Evolutionary conservation across 768 basidiomycete genomes (phyloP).

Genomic region (Tulasnella sp.): DNA sequence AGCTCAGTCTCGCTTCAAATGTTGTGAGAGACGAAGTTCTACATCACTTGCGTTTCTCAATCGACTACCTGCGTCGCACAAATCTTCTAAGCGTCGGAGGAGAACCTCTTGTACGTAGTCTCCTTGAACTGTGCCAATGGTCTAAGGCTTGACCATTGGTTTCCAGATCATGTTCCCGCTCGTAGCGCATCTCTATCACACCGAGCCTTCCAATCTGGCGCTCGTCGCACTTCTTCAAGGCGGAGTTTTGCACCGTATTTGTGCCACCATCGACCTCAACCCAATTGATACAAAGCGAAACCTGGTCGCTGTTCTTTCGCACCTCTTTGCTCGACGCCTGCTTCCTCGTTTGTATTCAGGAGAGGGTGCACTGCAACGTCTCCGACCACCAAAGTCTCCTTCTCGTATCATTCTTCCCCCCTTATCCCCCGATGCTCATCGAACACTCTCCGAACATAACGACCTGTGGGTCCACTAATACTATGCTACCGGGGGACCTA

Average conservation of each 20-base stretch:
- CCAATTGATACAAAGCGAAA: constrained; percentile 46
- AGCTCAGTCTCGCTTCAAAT: constrained; percentile 55
- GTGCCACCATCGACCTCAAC: constrained; percentile 40
- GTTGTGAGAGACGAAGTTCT: constrained; percentile 55
- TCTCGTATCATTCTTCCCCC: constrained; percentile 57
- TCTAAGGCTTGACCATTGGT: background rate
- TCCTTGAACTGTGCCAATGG: constrained; percentile 49
- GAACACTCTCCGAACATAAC: constrained; percentile 46
- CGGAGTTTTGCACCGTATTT: constrained; percentile 59
- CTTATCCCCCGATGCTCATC: constrained; percentile 42
- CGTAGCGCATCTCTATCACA: constrained; percentile 42
- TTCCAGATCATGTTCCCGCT: constrained; percentile 13
- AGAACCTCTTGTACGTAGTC: constrained; percentile 53
- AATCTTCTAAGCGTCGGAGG: constrained; percentile 54
- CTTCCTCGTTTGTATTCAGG: constrained; percentile 48
- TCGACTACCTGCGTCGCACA: constrained; percentile 63
- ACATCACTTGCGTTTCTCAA: constrained; percentile 65
- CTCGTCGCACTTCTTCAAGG: constrained; percentile 54
- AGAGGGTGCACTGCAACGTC: constrained; percentile 38
- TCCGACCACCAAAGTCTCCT: constrained; percentile 46
- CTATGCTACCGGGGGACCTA: background rate
- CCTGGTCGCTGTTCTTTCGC: constrained; percentile 56
- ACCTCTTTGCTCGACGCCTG: constrained; percentile 62
- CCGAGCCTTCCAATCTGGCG: constrained; percentile 68
- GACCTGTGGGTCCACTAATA: constrained; percentile 40